Base-by-base conservation (phyloP, 768 basidiomycete species). In the Naganishia kalamii region DNA sequence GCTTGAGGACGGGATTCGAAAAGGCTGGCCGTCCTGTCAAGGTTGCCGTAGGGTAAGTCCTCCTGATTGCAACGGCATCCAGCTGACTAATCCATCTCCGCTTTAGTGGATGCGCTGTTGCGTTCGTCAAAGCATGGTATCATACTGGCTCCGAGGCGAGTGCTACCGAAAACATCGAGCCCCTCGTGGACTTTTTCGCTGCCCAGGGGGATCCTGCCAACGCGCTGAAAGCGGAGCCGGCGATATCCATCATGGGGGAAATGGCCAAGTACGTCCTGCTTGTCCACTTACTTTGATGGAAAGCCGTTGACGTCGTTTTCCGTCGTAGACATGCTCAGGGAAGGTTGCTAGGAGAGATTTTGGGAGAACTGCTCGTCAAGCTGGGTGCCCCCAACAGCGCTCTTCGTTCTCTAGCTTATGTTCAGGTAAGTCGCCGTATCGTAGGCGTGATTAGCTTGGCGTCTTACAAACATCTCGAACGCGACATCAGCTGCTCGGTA, bases 401-500 rank as follows among this genome's bases (percentile, higher is more conserved):
- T 4, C 52, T 73, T 11, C 51, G 70, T 30, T 70, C 68, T 57
- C 65, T 72, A 6, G 74, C 71, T 10, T 75, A 71, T 47, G 65
- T 71, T 21, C 70, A 75, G 70, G 75, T 72, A 40, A 66, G 75
- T 60, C 7, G 17, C 19, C 41, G 0, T 48, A 10, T 11, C 32
- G 41, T 27, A 48, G 19, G 37, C 25, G 21, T 49, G 33, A 47
- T 51, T 37, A 27, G 17, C 37, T 27, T 32, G 46, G 41, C 49
- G 37, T 48, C n/a, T n/a, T n/a, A n/a, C n/a, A n/a, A n/a, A n/a
- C 40, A 25, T 29, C 19, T 23, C 44, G 17, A 21, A 13, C 21
- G 30, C 32, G 30, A 13, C 23, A 35, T 15, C 54, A 75, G 74
- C 60, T 77, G 3, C 46, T 71, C 2, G 66, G 59, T 11, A 50